phyloP scores from a whole-genome alignment of 202 grass and related monocot species.

The Schoenoplectus triqueter region DNA sequence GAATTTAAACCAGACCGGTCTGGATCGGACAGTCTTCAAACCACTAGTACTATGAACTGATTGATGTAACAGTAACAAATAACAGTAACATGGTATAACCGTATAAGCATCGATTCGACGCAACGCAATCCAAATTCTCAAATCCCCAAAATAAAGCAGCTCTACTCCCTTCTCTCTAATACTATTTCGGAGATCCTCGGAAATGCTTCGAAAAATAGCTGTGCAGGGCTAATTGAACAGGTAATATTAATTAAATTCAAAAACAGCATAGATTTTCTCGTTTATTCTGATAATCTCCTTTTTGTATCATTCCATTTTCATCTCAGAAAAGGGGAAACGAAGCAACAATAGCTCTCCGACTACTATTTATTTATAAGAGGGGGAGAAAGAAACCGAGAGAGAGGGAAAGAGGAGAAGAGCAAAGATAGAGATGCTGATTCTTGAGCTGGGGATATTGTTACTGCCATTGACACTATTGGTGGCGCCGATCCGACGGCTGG shows the following conservation, averaged over 20 bases:
- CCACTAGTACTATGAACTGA: background rate
- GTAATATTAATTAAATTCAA: no score
- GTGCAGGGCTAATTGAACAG: background rate
- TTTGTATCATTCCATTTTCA: background rate
- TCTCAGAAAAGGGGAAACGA: background rate
- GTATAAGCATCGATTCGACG: background rate
- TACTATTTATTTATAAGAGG: slow-evolving; percentile 16
- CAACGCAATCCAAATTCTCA: background rate
- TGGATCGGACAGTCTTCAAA: no score
- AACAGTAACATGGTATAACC: no score
- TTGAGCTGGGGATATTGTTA: slow-evolving; percentile 73
- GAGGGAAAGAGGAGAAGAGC: background rate
- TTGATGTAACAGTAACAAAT: background rate
- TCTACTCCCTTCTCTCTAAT: background rate
- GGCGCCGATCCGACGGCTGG: slow-evolving; percentile 57
- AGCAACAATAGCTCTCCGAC: background rate
- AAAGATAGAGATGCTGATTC: slow-evolving; percentile 53
- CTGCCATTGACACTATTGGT: slow-evolving; percentile 72
- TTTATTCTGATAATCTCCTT: background rate
- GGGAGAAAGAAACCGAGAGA: background rate
- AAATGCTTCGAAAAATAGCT: background rate
- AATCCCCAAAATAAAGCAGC: background rate
- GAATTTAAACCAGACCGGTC: no score
- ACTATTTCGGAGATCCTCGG: no score
- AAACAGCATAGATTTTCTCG: no score